phyloP scores from a whole-genome alignment of 257 asterid species.

The Salvia rosmarinus region DNA sequence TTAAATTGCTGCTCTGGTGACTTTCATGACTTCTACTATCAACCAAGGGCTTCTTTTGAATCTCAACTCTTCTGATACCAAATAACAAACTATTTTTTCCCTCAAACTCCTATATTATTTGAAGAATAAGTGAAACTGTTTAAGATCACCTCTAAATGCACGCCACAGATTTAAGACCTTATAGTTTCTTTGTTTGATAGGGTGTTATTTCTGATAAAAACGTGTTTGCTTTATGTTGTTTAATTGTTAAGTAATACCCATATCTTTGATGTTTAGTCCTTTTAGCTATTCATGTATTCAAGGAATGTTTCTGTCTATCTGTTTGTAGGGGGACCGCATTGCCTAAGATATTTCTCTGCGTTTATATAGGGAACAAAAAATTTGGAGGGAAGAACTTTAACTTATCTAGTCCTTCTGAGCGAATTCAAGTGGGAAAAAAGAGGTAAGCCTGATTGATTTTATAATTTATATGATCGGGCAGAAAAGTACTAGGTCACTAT shows the following conservation, averaged over 20 bases:
- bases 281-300: neutral
- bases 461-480: constrained; percentile 18
- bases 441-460: constrained; percentile 51
- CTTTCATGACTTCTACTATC: neutral
- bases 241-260: neutral
- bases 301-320: constrained; percentile 10
- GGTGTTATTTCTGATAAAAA: constrained; percentile 9
- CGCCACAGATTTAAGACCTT: constrained; percentile 1
- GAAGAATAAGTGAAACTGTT: neutral
- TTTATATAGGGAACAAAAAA: constrained; percentile 43
- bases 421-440: constrained; percentile 51
- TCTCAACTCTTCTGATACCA: neutral
- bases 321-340: constrained; percentile 5
- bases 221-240: neutral
- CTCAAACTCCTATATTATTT: constrained; percentile 13
- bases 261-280: neutral
- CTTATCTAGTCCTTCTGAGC: constrained; percentile 38
- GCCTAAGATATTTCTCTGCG: constrained; percentile 28
- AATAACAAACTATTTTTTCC: neutral
- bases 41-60: neutral
- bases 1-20: neutral
- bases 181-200: constrained; percentile 6
- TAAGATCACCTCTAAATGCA: neutral
- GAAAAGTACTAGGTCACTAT: constrained; percentile 11
- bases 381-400: constrained; percentile 40